A percentile compares a stretch with the other conserved stretches of the same genome.
phyloP scores from a whole-genome alignment of 345 rosid species.

The Ceriops zippeliana region DNA sequence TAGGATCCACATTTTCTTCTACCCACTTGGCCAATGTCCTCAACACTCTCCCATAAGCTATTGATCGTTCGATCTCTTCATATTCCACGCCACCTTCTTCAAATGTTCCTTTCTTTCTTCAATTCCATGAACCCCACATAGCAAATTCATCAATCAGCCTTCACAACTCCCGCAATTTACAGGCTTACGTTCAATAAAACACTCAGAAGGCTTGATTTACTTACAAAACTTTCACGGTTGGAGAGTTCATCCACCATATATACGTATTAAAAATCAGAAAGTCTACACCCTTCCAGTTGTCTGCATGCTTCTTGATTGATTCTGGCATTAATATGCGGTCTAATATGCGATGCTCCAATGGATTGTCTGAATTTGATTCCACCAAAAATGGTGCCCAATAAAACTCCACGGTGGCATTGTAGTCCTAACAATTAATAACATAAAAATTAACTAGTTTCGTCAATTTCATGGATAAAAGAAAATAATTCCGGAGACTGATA shows the following conservation, averaged over 20 bases:
- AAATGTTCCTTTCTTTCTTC: constrained; percentile 13
- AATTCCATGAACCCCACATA: not conserved
- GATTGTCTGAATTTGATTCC: constrained; percentile 57
- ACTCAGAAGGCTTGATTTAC: constrained; percentile 11
- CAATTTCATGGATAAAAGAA: not conserved
- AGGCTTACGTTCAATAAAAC: not conserved
- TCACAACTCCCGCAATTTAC: not conserved
- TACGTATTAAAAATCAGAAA: constrained; percentile 59
- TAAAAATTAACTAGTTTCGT: not conserved
- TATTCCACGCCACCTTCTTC: constrained; percentile 10
- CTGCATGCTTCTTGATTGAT: constrained; percentile 57
- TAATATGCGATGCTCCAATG: constrained; percentile 43
- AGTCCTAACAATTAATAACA: constrained; percentile 40
- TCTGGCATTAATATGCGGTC: constrained; percentile 42
- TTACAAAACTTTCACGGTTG: constrained; percentile 52
- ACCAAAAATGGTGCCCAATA: constrained; percentile 74
- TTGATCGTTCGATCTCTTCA: constrained; percentile 23
- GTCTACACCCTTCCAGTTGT: constrained; percentile 49
- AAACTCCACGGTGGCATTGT: constrained; percentile 50
- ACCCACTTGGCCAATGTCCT: constrained; percentile 25
- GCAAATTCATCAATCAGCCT: not conserved
- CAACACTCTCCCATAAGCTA: constrained; percentile 23
- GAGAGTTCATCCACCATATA: constrained; percentile 60
- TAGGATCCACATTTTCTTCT: constrained; percentile 23
- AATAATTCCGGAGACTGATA: not conserved